A percentile compares a stretch with the other conserved stretches of the same genome.
These are phyloP conservation scores for Hemileia vastatrix DNA, from an alignment of 1,284 basidiomycete species.

Conservation along the genomic window DNA sequence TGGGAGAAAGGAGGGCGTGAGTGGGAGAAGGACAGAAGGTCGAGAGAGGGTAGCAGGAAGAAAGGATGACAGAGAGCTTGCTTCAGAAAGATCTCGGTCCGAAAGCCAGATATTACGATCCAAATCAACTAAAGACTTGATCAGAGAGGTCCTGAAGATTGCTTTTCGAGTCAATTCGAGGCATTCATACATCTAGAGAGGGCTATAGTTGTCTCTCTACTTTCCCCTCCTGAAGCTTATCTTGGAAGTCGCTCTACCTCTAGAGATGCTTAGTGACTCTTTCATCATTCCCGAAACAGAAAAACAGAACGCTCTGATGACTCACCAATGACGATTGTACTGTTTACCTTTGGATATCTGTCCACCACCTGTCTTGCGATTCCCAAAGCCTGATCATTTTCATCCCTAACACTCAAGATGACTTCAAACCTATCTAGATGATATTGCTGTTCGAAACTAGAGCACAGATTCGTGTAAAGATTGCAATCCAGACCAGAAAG, in stretches of 20 bases:
- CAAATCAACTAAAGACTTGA: no score
- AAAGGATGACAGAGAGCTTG: no score
- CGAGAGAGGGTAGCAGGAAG: conserved; percentile 6
- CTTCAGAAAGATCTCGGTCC: neutral
- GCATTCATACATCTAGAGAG: no score
- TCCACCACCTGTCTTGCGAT: conserved; percentile 64
- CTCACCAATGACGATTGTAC: conserved; percentile 65
- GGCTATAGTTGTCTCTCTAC: no score
- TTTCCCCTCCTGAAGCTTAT: no score
- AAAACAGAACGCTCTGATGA: conserved; percentile 11
- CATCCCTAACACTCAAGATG: conserved; percentile 70
- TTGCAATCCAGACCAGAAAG: conserved; percentile 85
- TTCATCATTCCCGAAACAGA: no score
- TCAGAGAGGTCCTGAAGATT: no score
- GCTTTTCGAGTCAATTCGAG: no score
- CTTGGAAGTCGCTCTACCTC: no score
- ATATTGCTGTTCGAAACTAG: conserved; percentile 78
- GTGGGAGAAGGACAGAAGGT: neutral
- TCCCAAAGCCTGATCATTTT: conserved; percentile 66
- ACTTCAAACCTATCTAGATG: conserved; percentile 64
- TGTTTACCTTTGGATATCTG: conserved; percentile 63
- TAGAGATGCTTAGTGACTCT: no score
- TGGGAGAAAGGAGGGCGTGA: conserved; percentile 37
- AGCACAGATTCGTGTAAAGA: conserved; percentile 83
- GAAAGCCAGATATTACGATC: neutral